Base-by-base conservation (phyloP, 352 stramenopile genomes). In the Globisporangium acanthophoron region DNA sequence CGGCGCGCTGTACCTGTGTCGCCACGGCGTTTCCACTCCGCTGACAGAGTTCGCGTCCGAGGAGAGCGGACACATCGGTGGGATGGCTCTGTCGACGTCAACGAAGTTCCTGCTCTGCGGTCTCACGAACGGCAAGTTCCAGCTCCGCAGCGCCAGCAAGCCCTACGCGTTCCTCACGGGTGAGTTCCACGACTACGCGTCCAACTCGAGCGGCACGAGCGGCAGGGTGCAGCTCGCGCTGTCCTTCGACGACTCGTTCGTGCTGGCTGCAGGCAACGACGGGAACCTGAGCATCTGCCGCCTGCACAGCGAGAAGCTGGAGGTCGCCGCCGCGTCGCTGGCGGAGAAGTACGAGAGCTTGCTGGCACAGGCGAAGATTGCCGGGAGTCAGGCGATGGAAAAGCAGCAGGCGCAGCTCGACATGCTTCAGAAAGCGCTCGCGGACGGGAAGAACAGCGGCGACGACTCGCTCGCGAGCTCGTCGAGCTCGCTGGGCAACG, bases 191-290 rank as follows among this genome's bases (percentile, higher is more conserved):
- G 90, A 96, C 54, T 68, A 64, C 39, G 43, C 52, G 5, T 5
- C 59, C 13, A 39, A 35, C 12, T 56, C 57, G 2, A 69, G 35
- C 41, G 41, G 50, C 31, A 18, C 16, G n/a, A 57, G 43, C 21
- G 65, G 52, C n/a, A 39, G 53, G 3, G 45, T 74, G 11, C 64
- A 68, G 9, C 62, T 85, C 13, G 69, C 73, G n/a, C 52, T 90
- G 39, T 94, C 80, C 15, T 96, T 88, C 37, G 89, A 97, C 64
- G 87, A 96, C 48, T 80, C 76, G 33, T 96, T 87, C 33, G 62
- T 93, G 1, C 31, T 97, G 16, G 73, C 76, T 27, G 73, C 69
- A 5, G 89, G 87, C 13, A 66, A 56, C 20, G 89, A 97, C 48
- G 87, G 89, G 6, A 82, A 90, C 37, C 49, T 97, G 4, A 88